Base-by-base conservation (phyloP, 352 stramenopile species). In the Phytophthora lateralis region DNA sequence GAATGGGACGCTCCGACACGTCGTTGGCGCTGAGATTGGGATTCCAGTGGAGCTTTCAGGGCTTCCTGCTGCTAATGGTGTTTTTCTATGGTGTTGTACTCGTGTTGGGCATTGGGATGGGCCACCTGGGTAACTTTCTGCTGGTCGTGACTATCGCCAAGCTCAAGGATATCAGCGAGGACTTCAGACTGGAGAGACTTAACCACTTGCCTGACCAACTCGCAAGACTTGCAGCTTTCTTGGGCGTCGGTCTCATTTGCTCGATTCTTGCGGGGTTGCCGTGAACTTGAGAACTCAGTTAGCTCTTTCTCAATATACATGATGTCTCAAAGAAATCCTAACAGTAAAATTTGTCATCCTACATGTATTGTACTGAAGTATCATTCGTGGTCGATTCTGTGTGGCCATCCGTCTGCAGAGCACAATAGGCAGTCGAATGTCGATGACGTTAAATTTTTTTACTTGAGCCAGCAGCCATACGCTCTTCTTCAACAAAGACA, bases 61-160 rank as follows among this genome's bases (percentile, higher is more conserved):
- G 63, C 3, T 91, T 90, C 35, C 49, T 94, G 21, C 41, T 94
- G 51, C 69, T 80, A 18, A 63, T 90, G 45, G 84, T 83, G 12
- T 55, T 55, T 7, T 79, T 78, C 51, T 93, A 91, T 48, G 80
- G 76, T 9, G 29, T 85, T 21, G 32, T 91, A 10, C 63, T 82
- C 21, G 39, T 94, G 44, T 44, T 75, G 37, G 70, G 76, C 17
- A 48, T 90, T 37, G 44, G 69, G 4, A 52, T 88, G 45, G 82
- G 85, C 18, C 80, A 94, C 55, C 29, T 91, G 8, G 76, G 79
- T 4, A 92, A 94, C 57, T 64, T 92, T 12, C 18, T 85, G n/a
- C 67, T 94, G 27, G 6, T 93, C 6, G 51, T 78, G 15, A 79
- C 75, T 1, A 80, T 94, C 24, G 26, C 60, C 18, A 77, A 76